Evolutionary conservation across 2,329 filamentous ascomycete species (phyloP).

Genomic region (Aspergillus fijiensis): DNA sequence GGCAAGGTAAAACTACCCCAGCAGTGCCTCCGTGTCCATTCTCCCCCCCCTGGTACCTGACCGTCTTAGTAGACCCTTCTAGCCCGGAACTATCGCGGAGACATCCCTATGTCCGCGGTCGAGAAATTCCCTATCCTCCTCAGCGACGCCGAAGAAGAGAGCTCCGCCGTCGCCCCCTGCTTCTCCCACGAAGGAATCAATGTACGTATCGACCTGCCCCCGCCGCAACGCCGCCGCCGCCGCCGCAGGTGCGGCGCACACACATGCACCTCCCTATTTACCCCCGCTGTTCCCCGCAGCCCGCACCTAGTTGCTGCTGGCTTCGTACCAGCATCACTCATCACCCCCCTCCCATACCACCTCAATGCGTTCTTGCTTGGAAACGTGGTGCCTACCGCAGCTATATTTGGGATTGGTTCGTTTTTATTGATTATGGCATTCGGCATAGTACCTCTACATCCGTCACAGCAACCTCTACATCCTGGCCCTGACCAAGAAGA

Average conservation of each 20-base stretch:
- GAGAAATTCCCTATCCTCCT: conserved; percentile 96
- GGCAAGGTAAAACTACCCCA: conserved; percentile 75
- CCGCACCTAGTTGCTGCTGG: not conserved
- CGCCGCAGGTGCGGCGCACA: not conserved
- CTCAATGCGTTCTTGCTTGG: not conserved
- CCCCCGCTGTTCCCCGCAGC: conserved; percentile 21
- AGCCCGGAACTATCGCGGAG: conserved; percentile 96
- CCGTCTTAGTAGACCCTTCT: conserved; percentile 73
- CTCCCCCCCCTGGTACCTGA: conserved; percentile 16
- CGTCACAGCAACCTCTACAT: conserved; percentile 99
- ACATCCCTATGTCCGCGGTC: conserved; percentile 98
- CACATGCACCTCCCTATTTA: conserved; percentile 7
- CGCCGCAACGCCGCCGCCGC: not conserved
- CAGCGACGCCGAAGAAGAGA: conserved; percentile 98
- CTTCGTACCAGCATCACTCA: not conserved
- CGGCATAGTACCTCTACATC: conserved; percentile 87
- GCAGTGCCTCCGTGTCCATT: conserved; percentile 6
- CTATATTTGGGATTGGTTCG: not conserved
- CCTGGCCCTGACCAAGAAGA: conserved; percentile 94
- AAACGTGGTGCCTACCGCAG: not conserved
- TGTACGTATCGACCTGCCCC: conserved; percentile 53
- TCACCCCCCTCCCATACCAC: not conserved
- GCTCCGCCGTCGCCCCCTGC: conserved; percentile 92
- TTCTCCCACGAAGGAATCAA: conserved; percentile 99
- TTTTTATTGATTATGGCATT: conserved; percentile 5